Base-by-base conservation (phyloP, 768 basidiomycete genomes). In the Termitomyces sp. region DNA sequence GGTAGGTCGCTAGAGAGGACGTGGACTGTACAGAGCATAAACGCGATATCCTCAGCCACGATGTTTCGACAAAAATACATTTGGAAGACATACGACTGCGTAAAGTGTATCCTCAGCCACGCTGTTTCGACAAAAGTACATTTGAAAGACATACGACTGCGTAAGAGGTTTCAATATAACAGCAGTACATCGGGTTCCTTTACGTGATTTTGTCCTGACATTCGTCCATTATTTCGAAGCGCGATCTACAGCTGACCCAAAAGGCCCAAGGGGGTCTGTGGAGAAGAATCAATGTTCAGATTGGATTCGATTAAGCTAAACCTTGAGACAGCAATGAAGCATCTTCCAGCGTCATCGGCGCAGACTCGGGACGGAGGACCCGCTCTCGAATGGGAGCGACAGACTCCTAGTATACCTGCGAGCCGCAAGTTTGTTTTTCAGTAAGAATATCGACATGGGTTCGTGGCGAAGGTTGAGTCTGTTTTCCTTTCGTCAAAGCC, bases 1-100 rank as follows among this genome's bases (percentile, higher is more conserved):
- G 76, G 65, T 84, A 90, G 76, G 65, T 91, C 87, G 13, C 87
- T 87, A 34, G 86, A 86, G 13, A 89, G 73, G 55, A 91, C 85
- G 67, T 91, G 88, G 54, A 90, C 87, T 87, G 46, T 44, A 24
- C 33, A 36, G n/a, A 11, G 20, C 34, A 18, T 16, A 57, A 34
- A 55, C 22, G 54, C 6, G 42, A 44, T 8, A 30, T n/a, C 16
- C 48, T 51, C 41, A 50, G 41, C 39, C 15, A 37, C n/a, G n/a
- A n/a, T n/a, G n/a, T n/a, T n/a, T n/a, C 15, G 36, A 31, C 31
- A 31, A 31, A 31, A 31, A 7, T 15, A 3, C 36, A 37, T 37
- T 37, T 16, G 1, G 36, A 37, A 15, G 36, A 37, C 36, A 3
- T 65, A 88, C 86, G 66, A 46, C 74, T n/a, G 27, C 27, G 27